Percentiles rank a stretch among this genome's conserved stretches.
Evolutionary conservation across 306 rosid genomes (phyloP).

Genomic region (Citrullus mucosospermus): DNA sequence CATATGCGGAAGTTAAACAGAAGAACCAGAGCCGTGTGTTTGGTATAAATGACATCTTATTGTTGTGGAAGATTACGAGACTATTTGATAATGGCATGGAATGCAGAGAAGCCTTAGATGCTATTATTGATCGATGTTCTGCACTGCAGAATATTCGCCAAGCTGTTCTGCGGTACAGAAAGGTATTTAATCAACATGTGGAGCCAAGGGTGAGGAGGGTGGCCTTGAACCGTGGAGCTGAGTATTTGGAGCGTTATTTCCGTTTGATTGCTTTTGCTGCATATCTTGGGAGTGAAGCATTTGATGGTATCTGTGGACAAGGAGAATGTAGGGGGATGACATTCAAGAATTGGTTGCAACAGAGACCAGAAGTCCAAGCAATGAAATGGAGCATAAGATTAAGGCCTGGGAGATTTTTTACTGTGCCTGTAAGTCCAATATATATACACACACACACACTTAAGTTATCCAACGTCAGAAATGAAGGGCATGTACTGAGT

Average conservation of each 20-base stretch:
- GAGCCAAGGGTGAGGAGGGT: conserved; percentile 87
- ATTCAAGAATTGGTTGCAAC: conserved; percentile 80
- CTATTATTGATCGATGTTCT: conserved; percentile 82
- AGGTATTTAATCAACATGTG: conserved; percentile 69
- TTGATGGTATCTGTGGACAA: conserved; percentile 73
- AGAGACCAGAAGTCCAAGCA: conserved; percentile 78
- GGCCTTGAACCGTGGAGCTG: conserved; percentile 80
- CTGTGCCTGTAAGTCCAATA: conserved; percentile 54
- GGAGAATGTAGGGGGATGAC: conserved; percentile 51
- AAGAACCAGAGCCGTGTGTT: conserved; percentile 45
- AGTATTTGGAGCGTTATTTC: conserved; percentile 84
- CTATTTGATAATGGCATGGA: conserved; percentile 81
- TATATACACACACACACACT: not conserved
- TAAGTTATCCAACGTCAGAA: not conserved
- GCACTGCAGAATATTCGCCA: conserved; percentile 87
- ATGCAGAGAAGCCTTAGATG: conserved; percentile 85
- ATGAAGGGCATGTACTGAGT: conserved; percentile 2
- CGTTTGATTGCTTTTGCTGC: conserved; percentile 91
- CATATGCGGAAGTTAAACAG: conserved; percentile 19
- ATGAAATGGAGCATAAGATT: conserved; percentile 89
- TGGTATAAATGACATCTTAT: conserved; percentile 83
- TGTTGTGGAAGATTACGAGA: conserved; percentile 82
- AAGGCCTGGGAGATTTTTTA: conserved; percentile 75
- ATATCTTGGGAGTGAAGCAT: conserved; percentile 88
- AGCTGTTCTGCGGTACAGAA: conserved; percentile 69